Evolutionary conservation across 192 early-diverging fungal genomes (phyloP), one percentile per base, ranked within the genome.

Genomic region (Linnemannia zychae): DNA sequence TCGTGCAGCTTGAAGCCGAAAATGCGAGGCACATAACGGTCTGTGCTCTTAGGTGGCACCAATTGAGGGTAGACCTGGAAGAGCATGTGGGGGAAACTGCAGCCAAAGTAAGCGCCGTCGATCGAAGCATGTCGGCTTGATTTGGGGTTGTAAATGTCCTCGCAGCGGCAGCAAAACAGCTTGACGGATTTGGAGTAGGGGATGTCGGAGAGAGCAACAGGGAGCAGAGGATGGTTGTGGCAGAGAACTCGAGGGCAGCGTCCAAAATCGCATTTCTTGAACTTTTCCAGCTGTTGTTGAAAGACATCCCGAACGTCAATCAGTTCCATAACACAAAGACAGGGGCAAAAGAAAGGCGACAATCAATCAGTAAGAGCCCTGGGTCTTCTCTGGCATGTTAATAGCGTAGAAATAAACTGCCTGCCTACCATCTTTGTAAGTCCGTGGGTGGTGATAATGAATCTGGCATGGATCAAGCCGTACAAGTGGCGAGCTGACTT

Each of bases 381-480:
- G 7, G 12, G 13, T 31, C 22, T 9, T 24, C 22, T 63, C 13
- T 15, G 40, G 28, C 24, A 57, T 24, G 24, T 57, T 53, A 2
- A 24, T 15, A n/a, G 28, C 12, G 2, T 13, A 63, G 11, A 24
- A 12, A 24, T 31, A 13, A 28, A 7, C 15, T 28, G 28, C 57
- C 28, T 60, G n/a, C 76, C 13, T 90, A 92, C 94, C 97, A 99
- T 99, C 89, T 98, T 98, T 47, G 91, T 90, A 76, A 99, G 90
- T 15, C 99, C 99, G 68, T 96, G 93, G 17, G 91, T 91, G 0
- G 99, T 99, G 48, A 99, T 93, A 79, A 99, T 93, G 87, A 95
- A 99, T 37, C 99, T 95, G 44, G 97, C 97, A 77, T 99, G 99
- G 76, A 99, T 98, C n/a, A 99, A 91, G 50, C 99, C 99, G 83